Base-by-base conservation (phyloP, 2,329 filamentous ascomycete genomes). In the Alternaria viburni region DNA sequence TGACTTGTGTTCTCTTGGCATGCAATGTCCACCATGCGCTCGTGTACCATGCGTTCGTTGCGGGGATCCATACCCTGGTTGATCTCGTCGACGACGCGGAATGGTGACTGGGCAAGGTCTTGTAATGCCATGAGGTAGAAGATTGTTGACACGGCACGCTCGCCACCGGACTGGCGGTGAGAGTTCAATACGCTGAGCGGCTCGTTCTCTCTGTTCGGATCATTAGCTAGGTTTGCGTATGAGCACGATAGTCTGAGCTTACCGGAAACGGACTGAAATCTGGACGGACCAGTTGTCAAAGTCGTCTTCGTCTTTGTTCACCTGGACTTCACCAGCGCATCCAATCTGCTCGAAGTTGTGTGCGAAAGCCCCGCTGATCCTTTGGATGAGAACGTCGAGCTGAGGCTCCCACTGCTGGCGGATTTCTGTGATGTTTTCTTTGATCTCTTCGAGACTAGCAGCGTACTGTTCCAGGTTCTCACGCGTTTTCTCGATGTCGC, bases 11-110 rank as follows among this genome's bases (percentile, higher is more conserved):
- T 89, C 79, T 93, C 90, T 69, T 89, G 88, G 80, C 96, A 98
- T 46, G 96, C 96, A 76, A 99, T 97, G 75, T 97, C 93, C 9
- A 99, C 96, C 91, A 99, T 96, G 67, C 96, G 92, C 77, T 95
- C 93, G 82, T 99, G 96, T 15, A 99, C 94, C 88, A 97, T 96
- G 71, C 96, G 92, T 82, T 99, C 96, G 81, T 99, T 99, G 74
- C 96, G 90, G 46, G 95, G 96, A 79, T 99, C 96, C 96, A 99
- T 99, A 69, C 96, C 96, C 82, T 99, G 96, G 77, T 99, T 99
- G 85, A 99, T 99, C 83, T 99, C 96, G 81, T 99, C 96, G 62
- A 99, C 96, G 54, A 99, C 95, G 56, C 96, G 93, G 87, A 99
- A 99, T 1, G 96, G 96, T 4, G 94, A 93, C 74, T 93, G 91